Evolutionary conservation across 1,284 basidiomycete species (phyloP), one percentile per base, ranked within the genome.

Genomic region (Puccinia triticina): DNA sequence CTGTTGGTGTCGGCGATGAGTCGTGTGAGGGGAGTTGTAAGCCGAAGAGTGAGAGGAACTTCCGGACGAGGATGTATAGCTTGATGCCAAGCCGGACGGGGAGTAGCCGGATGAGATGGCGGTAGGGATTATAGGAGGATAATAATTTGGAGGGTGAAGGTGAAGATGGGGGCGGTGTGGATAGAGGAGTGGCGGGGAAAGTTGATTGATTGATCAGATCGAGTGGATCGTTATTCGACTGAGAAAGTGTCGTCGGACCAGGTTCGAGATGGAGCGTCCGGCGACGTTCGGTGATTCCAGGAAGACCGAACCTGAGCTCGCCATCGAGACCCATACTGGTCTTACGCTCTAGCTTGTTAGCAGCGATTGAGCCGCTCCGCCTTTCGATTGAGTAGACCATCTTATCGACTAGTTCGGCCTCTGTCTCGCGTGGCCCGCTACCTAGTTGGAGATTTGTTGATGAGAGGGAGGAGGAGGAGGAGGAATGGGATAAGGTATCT

Each of bases 331-430:
- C 71, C 55, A 81, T 59, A 43, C 55, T 74, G 10, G 79, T 71
- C 57, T 74, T 81, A 18, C 79, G 69, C 73, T 81, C 79, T 18
- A 81, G 46, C 18, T 73, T 81, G 26, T 81, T 81, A 1, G 79
- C 79, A 18, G 71, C 79, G 29, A 64, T 59, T 12, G 57, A 50
- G 8, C 79, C 79, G 61, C 71, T 81, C 34, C 29, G 26, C 10
- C 71, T 14, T 66, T 81, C 71, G 53, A 81, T 72, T 23, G 37
- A 72, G n/a, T 81, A 32, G 16, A 81, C 69, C 79, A 81, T 74
- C n/a, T 81, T 61, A 26, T 81, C 79, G 8, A 81, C 79, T 57
- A 81, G 57, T 53, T 81, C 79, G 40, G 79, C 67, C 37, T 81
- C 79, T 0, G 79, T 59, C 46, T 81, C 79, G 26, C 79, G 79